Percentiles rank a stretch among this genome's conserved stretches.
Conservation (phyloP, 306 rosid genomes). For the Astragalus glycyphyllos region DNA sequence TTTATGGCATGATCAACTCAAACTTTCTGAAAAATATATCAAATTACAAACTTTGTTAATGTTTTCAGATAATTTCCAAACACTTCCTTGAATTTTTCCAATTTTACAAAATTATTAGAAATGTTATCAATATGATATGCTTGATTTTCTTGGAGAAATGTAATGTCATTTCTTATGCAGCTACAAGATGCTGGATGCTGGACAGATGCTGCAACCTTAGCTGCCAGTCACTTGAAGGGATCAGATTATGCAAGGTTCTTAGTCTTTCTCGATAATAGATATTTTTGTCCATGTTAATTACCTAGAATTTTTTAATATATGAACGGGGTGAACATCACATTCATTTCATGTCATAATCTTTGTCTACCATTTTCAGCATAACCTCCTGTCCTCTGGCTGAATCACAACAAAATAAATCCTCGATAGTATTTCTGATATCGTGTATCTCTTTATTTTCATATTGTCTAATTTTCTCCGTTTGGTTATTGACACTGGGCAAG, state of each 20-base stretch:
- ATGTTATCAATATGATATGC: slow-evolving; percentile 31
- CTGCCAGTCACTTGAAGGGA: slow-evolving; percentile 92
- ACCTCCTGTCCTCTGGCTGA: slow-evolving; percentile 20
- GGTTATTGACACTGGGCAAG: background rate
- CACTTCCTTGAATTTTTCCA: slow-evolving; percentile 17
- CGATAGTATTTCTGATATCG: background rate
- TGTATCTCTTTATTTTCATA: slow-evolving; percentile 12
- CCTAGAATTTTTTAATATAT: slow-evolving; percentile 13
- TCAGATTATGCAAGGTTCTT: slow-evolving; percentile 95
- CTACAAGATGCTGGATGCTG: slow-evolving; percentile 99
- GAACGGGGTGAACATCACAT: slow-evolving; percentile 2
- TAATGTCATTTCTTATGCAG: slow-evolving; percentile 58
- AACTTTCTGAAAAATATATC: background rate
- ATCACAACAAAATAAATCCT: slow-evolving; percentile 11
- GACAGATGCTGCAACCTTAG: slow-evolving; percentile 98
- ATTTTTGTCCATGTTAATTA: slow-evolving; percentile 32
- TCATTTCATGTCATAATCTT: slow-evolving; percentile 27
- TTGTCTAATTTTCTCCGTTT: slow-evolving; percentile 33
- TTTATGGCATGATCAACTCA: slow-evolving; percentile 19
- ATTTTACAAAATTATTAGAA: slow-evolving; percentile 10
- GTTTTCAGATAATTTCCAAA: slow-evolving; percentile 10
- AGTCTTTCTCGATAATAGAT: slow-evolving; percentile 15
- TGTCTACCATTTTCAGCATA: slow-evolving; percentile 36
- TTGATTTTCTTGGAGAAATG: slow-evolving; percentile 42
- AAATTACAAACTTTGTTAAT: slow-evolving; percentile 1